Evolutionary conservation across 495 filamentous ascomycete species (phyloP).

Genomic region (Astrothelium macrocarpum): DNA sequence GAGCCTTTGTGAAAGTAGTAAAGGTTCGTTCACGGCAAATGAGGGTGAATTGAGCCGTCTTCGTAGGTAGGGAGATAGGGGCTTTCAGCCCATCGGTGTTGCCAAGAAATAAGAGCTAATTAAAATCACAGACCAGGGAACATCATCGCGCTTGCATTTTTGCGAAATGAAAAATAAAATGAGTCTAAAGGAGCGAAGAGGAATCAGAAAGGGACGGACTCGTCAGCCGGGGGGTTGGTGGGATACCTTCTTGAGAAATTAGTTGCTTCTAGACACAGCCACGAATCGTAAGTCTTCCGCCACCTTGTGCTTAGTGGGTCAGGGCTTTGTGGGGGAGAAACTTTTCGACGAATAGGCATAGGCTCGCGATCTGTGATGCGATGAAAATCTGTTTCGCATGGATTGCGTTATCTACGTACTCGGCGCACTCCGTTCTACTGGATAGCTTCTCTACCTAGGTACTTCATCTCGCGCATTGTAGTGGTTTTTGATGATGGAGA

Average conservation of each 20-base stretch:
- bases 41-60: not conserved
- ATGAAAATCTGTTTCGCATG: too few species aligned
- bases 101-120: not conserved
- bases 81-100: not conserved
- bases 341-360: not conserved
- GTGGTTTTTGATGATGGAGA: not conserved
- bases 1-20: not conserved
- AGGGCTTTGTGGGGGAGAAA: not conserved
- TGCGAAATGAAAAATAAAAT: not conserved
- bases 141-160: not conserved
- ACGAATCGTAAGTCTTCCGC: not conserved
- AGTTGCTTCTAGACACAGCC: slow-evolving; percentile 5
- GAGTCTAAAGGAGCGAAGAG: not conserved
- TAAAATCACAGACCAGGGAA: not conserved
- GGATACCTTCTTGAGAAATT: not conserved
- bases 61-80: not conserved
- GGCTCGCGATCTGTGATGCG: not conserved
- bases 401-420: too few species aligned
- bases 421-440: too few species aligned
- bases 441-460: too few species aligned
- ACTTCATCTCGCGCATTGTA: not conserved
- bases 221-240: not conserved
- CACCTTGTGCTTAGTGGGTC: not conserved
- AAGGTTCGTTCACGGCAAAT: not conserved
- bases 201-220: not conserved